These are phyloP conservation scores for Coniferiporia sulphurascens DNA, from an alignment of 1,284 basidiomycete species.

Conservation along the genomic window DNA sequence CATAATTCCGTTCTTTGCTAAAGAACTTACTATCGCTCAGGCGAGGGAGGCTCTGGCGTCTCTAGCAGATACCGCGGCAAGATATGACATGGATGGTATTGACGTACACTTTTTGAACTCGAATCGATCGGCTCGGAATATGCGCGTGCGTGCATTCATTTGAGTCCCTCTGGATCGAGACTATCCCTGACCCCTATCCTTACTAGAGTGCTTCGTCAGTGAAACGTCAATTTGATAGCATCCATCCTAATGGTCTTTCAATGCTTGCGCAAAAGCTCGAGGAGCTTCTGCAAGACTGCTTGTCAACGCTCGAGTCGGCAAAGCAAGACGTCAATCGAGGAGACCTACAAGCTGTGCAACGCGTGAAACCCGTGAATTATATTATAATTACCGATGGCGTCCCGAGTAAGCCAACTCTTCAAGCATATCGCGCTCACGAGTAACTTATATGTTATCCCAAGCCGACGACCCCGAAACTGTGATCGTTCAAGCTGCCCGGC, in stretches of 20 bases:
- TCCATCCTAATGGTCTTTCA: constrained; percentile 41
- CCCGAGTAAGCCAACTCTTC: constrained; percentile 38
- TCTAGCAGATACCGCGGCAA: constrained; percentile 38
- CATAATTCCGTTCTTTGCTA: not conserved
- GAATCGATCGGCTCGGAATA: constrained; percentile 26
- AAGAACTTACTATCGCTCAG: constrained; percentile 25
- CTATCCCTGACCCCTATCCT: not conserved
- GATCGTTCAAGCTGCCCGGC: constrained; percentile 43
- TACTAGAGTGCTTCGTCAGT: constrained; percentile 30
- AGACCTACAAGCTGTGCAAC: constrained; percentile 27
- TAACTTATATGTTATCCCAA: constrained; percentile 21
- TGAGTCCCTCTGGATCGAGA: not conserved
- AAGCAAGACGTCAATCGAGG: constrained; percentile 28
- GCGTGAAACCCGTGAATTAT: constrained; percentile 52
- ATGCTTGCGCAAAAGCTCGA: constrained; percentile 48
- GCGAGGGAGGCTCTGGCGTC: constrained; percentile 38
- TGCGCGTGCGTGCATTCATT: constrained; percentile 31
- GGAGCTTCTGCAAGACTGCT: constrained; percentile 39
- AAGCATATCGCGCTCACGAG: not conserved
- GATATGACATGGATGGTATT: constrained; percentile 46
- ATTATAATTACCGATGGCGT: constrained; percentile 61
- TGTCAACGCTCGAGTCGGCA: constrained; percentile 39
- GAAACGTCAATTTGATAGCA: constrained; percentile 37
- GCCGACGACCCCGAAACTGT: constrained; percentile 48
- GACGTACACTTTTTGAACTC: constrained; percentile 47